Base-by-base conservation (phyloP, 2,329 filamentous ascomycete genomes). In the Pseudophaeomoniella oleicola region DNA sequence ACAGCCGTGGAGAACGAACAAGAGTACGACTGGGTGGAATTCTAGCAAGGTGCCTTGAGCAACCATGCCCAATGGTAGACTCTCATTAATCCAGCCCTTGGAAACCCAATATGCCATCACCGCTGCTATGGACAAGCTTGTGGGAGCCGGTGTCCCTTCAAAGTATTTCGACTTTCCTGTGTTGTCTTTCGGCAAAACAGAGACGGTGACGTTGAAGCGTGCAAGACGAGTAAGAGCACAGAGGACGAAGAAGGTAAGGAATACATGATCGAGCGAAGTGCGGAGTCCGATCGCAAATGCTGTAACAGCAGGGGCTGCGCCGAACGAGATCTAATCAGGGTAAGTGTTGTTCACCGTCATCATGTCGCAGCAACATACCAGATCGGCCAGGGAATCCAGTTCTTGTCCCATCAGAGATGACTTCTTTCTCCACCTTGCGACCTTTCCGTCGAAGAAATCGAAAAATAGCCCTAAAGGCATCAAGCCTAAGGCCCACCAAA, bases 391-490 rank as follows among this genome's bases (percentile, higher is more conserved):
- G 4, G 88, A 96, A 59, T 98, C 90, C 38, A 98, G 67, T 61
- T 98, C 90, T 60, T 94, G 88, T 10, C 90, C 90, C 88, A 98
- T 96, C 55, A 98, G 68, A 50, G 83, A 92, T 51, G 84, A 90
- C 78, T 94, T 98, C 63, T 85, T 81, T 56, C 90, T 77, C 90
- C 90, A 96, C 46, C 90, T 72, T 44, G 90, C 90, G 38, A 98
- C 87, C 56, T 87, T 90, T 54, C 90, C 90, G 58, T 98, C 90
- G 71, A 96, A 85, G 55, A 94, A 92, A 60, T 98, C 90, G 58
- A 96, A 96, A 66, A 96, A 94, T 10, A 96, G 67, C 4, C 86
- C 87, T 41, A 94, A 83, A 1, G 88, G 88, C 59, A 96, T 81
- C 59, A 94, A 84, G 3, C 67, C 74, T 34, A 98, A 74, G 2